A percentile compares a stretch with the other conserved stretches of the same genome.
Evolutionary conservation across 108 stramenopile genomes (phyloP).

Genomic region (Cyclotella atomus): DNA sequence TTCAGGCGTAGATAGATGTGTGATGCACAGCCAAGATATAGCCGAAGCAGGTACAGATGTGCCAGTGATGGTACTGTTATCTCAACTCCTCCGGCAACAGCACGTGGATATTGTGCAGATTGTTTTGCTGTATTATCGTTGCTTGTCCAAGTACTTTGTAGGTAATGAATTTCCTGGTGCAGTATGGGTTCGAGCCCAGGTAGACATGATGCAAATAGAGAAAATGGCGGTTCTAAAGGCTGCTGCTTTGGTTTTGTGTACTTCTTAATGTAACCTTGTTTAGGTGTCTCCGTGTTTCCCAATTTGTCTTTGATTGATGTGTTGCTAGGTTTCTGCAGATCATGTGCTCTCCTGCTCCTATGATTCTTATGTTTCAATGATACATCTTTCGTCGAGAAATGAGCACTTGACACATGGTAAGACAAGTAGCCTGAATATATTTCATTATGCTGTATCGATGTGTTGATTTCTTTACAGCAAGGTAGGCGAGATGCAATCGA

Average conservation of each 20-base stretch:
- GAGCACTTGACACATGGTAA: not conserved
- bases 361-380: conserved; percentile 1
- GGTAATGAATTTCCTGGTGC: conserved; percentile 52
- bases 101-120: not conserved
- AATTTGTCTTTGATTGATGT: not conserved
- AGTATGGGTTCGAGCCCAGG: conserved; percentile 72
- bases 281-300: too few species aligned
- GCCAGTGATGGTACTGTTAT: conserved; percentile 31
- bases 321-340: too few species aligned
- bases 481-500: not conserved
- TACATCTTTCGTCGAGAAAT: not conserved
- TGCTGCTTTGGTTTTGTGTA: conserved; percentile 11
- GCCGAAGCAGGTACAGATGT: conserved; percentile 55
- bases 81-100: conserved; percentile 45
- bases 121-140: not conserved
- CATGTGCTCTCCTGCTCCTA: too few species aligned
- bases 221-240: conserved; percentile 27
- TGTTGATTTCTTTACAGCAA: too few species aligned
- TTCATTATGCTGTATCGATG: too few species aligned
- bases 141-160: conserved; percentile 27
- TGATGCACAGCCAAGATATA: conserved; percentile 69
- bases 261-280: not conserved
- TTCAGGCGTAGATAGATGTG: conserved; percentile 55
- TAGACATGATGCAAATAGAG: conserved; percentile 62
- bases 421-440: too few species aligned